Evolutionary conservation across 345 rosid genomes (phyloP), one percentile per base, ranked within the genome.

Genomic region (Brassica nigra): DNA sequence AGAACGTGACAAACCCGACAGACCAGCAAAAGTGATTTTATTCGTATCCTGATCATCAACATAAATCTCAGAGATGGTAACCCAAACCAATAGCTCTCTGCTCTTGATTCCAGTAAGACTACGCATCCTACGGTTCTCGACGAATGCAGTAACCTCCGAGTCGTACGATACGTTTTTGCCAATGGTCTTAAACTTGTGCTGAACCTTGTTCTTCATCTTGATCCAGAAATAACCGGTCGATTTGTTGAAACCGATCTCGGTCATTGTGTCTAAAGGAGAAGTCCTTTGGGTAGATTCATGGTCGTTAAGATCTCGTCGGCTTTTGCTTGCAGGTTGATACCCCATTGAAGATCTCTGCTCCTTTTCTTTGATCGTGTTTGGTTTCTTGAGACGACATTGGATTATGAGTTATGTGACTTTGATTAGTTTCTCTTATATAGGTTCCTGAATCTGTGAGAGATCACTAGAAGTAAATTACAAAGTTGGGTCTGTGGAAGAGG

Each of bases 221-320:
- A 89, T 64, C 93, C 92, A 91, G 7, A 89, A 79, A 84, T 89
- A 89, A 6, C 96, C 92, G 0, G 90, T 83, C 31, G 76, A 33
- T 18, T 80, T 76, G 74, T 89, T 87, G 76, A 64, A 62, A 8
- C 96, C 96, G 9, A 86, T 62, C 84, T 91, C 92, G 6, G 77
- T 36, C 77, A 89, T 66, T 83, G 86, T 80, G 80, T 86, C 83
- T 9, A 91, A 59, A 0, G 96, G 0, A 91, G 77, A 47, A 89
- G 86, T 1, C 90, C 90, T 39, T 76, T 86, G 0, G 92, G 97
- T 6, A 91, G 76, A 27, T 73, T 70, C 78, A 87, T 79, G 55
- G 73, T 80, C 0, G 80, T 77, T 14, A 91, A 85, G n/a, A 88
- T 76, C 15, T 88, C 87, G 0, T 55, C 7, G 0, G 85, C 80